Base-by-base conservation (phyloP, 768 basidiomycete species). In the Lentinula edodes region DNA sequence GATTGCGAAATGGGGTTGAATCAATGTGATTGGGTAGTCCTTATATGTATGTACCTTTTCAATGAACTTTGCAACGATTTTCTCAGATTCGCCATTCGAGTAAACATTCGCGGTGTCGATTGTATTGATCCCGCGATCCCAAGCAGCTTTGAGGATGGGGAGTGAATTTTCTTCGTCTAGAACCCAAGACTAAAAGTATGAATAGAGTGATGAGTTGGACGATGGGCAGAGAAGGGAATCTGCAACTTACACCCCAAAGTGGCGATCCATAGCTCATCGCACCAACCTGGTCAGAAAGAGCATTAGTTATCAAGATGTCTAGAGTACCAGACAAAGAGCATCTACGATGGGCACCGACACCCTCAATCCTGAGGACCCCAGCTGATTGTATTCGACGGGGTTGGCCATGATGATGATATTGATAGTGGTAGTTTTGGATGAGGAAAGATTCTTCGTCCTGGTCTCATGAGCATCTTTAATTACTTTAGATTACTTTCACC, bases 131-230 rank as follows among this genome's bases (percentile, higher is more conserved):
- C 58, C 78, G n/a, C 56, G 38, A 18, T 71, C 71, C 71, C 70
- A 84, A 57, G 84, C 84, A 6, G 72, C 70, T 65, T 80, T 79
- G 45, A 85, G 74, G 57, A 83, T 77, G 57, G 75, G 66, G 12
- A 80, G 57, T 0, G 75, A 72, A 54, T 78, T 73, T 55, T 80
- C 79, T 62, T 83, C 80, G 3, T 75, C 77, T 18, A 82, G 64
- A 10, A 84, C 75, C 84, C 84, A 86, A 7, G 70, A 66, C 64
- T 80, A 68, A 67, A 71, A 74, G 43, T 28, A 28, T 4, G 28
- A 4, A 36, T 34, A 18, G 6, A 36, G 16, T 18, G 34, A 16
- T 36, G 8, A 38, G 18, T 6, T 28, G 3, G 28, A 28, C 12
- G 13, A 35, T 28, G 28, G 5, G 18, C 10, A 1, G 16, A 2